Evolutionary conservation across 73 alveolate genomes (phyloP), one percentile per base, ranked within the genome.

Genomic region (Paramecium pentaurelia): DNA sequence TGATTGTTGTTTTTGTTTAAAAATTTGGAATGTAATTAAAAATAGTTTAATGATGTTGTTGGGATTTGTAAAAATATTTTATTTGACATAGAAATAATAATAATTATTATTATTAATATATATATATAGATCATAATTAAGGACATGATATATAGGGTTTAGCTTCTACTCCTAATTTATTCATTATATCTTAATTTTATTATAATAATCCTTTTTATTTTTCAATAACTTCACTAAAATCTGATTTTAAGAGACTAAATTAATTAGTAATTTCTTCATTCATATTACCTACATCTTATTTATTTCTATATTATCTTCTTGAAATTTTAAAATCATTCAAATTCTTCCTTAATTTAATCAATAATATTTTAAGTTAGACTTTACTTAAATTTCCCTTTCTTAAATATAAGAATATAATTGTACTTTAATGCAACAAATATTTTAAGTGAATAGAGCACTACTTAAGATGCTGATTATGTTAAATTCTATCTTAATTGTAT

Each of bases 81-180:
- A 49, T 49, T 49, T 49, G 20, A 16, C 60, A 49, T 49, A 12
- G 25, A 49, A 49, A 49, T 14, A 49, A 49, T 49, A 12, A 49
- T 49, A 2, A 49, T 42, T 1, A 9, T 11, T 20, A 22, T 22
- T 22, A 22, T 0, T 22, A 22, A 47, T 47, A 47, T 54, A 54
- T 54, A 54, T 54, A 54, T 54, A 18, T 54, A 20, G 36, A 64
- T 64, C 84, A 28, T 32, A 64, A 64, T 64, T 32, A 64, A 2
- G 84, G 51, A 64, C 47, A 28, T 28, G 84, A 64, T 32, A 64
- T 64, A 10, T 64, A 64, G 9, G 84, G 84, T 64, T 64, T 64
- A 1, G 84, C 84, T 73, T 73, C 87, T 37, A 73, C 87, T 73
- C 87, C 87, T 73, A 73, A 73, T 73, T 73, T 73, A 34, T 73